Evolutionary conservation across 1,284 basidiomycete species (phyloP).

Genomic region (Fomitopsis betulina): DNA sequence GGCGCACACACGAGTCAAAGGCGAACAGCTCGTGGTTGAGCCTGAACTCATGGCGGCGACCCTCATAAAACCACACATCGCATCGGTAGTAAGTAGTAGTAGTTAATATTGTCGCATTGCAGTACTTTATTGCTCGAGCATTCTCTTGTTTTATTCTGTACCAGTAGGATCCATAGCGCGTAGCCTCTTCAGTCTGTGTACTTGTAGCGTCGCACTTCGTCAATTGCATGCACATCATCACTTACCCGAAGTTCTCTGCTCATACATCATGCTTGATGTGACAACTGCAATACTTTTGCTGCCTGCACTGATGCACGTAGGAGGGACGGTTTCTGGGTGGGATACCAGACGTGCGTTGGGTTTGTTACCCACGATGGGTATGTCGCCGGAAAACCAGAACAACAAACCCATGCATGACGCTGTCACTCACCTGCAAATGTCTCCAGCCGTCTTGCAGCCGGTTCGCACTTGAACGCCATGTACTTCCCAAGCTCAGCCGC

Average conservation of each 20-base stretch:
- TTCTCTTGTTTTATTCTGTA: slow-evolving; percentile 11
- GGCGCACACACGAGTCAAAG: slow-evolving; percentile 3
- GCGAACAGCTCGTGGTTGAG: slow-evolving; percentile 14
- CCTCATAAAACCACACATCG: slow-evolving; percentile 5
- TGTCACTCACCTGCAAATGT: not conserved
- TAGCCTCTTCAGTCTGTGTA: slow-evolving; percentile 10
- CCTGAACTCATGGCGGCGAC: slow-evolving; percentile 20
- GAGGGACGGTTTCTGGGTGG: no score
- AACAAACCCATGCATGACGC: not conserved
- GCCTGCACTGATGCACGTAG: no score
- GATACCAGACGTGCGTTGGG: no score
- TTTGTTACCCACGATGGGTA: not conserved
- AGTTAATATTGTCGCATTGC: slow-evolving; percentile 2
- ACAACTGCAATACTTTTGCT: not conserved
- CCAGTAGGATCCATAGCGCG: slow-evolving; percentile 4
- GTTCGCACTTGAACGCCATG: slow-evolving; percentile 37
- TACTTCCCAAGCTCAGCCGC: slow-evolving; percentile 82
- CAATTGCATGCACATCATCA: slow-evolving; percentile 1
- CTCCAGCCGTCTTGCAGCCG: not conserved
- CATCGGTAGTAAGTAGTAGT: slow-evolving; percentile 2
- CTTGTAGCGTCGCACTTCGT: slow-evolving; percentile 10
- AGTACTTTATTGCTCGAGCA: slow-evolving; percentile 4
- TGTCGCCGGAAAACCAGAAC: not conserved
- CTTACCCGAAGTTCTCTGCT: not conserved
- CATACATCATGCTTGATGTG: not conserved